A percentile compares a stretch with the other conserved stretches of the same genome.
phyloP scores from a whole-genome alignment of 2,329 filamentous ascomycete genomes.

The Fusarium devonianum region DNA sequence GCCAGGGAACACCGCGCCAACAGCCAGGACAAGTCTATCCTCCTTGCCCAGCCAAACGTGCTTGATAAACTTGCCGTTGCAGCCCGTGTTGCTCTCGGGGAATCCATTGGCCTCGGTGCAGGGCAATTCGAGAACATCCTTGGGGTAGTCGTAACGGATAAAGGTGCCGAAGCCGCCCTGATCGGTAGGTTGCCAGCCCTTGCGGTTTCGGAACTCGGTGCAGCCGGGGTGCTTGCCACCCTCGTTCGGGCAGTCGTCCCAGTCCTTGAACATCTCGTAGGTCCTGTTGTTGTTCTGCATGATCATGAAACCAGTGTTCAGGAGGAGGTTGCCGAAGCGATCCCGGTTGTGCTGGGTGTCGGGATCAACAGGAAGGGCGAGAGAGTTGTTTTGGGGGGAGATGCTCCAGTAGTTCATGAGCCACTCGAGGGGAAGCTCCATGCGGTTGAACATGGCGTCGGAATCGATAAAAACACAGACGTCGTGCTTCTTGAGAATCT shows the following conservation, averaged over 20 bases:
- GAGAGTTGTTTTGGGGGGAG: constrained; percentile 49
- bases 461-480: constrained; percentile 55
- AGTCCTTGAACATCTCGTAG: constrained; percentile 57
- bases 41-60: constrained; percentile 54
- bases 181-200: constrained; percentile 49
- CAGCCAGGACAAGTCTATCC: constrained; percentile 47
- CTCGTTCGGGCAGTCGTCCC: constrained; percentile 53
- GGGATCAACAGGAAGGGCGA: constrained; percentile 53
- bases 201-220: constrained; percentile 47
- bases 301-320: constrained; percentile 63
- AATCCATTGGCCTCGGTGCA: constrained; percentile 55
- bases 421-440: constrained; percentile 56
- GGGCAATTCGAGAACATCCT: constrained; percentile 51
- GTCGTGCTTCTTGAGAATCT: constrained; percentile 54
- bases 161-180: constrained; percentile 56
- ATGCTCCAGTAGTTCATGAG: constrained; percentile 57
- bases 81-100: constrained; percentile 48
- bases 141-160: constrained; percentile 52
- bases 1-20: constrained; percentile 49
- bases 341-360: constrained; percentile 49
- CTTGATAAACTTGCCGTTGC: constrained; percentile 51
- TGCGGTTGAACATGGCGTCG: constrained; percentile 53
- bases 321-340: constrained; percentile 50
- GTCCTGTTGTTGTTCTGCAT: constrained; percentile 59
- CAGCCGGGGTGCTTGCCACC: constrained; percentile 50